Base-by-base conservation (phyloP, 257 asterid species). In the Solanum paucissectum region DNA sequence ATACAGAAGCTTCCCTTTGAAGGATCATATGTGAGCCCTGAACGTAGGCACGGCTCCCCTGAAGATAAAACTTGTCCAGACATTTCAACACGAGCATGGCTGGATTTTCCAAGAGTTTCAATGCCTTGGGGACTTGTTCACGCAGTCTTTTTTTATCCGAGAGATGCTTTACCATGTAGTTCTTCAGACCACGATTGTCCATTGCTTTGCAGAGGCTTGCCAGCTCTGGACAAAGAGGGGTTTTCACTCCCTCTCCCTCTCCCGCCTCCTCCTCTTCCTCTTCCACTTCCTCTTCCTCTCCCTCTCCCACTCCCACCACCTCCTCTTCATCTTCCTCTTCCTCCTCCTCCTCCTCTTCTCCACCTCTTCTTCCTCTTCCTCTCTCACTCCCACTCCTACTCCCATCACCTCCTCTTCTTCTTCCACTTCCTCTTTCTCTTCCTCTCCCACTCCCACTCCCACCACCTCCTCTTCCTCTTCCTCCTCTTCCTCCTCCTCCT, bases 21-120 rank as follows among this genome's bases (percentile, higher is more conserved):
- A 4, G 55, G 33, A 75, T 12, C 33, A 37, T 38, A 37, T 23
- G 55, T 40, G 84, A n/a, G 2, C 84, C 60, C 33, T 7, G 11
- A n/a, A 77, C 23, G 36, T 40, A 75, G 33, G 11, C 10, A 36
- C 18, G 92, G 27, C 92, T 93, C 73, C 98, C 96, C 93, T 94
- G 98, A 93, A 95, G 84, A 87, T 85, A 96, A 91, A 96, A 95
- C 88, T 94, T 95, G 60, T 98, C 96, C 40, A 90, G 76, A 62
- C 95, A 93, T 10, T 94, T 98, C 27, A 94, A 90, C 40, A 94
- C 98, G 44, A 96, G 91, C 79, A 89, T 92, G 2, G 93, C 90
- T 29, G 98, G 94, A 69, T 92, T 88, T 16, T 91, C 90, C 6
- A 96, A 95, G 62, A 90, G 90, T 71, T 85, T 90, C 93, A 96